These are phyloP conservation scores for Lachancea sp. DNA, from an alignment of 805 yeast genomes.

Conservation along the genomic window DNA sequence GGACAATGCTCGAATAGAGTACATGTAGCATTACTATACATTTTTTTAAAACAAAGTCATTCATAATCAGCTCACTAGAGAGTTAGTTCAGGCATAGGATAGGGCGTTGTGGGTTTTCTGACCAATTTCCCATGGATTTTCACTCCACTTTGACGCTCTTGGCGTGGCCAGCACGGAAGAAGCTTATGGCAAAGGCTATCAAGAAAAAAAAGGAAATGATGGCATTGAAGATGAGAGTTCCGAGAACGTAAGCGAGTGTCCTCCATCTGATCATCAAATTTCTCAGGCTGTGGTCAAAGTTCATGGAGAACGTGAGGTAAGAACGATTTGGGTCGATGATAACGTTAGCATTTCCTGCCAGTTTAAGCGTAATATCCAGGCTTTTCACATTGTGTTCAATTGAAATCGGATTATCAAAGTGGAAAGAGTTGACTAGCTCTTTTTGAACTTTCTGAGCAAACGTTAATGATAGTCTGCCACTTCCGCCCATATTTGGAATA, in stretches of 20 bases:
- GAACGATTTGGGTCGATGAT: slow-evolving; percentile 19
- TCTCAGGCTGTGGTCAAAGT: slow-evolving; percentile 26
- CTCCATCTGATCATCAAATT: slow-evolving; percentile 26
- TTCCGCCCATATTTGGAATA: slow-evolving; percentile 1
- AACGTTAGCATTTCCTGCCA: slow-evolving; percentile 8
- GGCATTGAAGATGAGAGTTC: slow-evolving; percentile 17
- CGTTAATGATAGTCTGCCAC: not conserved
- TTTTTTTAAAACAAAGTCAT: not conserved
- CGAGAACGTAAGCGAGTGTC: slow-evolving; percentile 21
- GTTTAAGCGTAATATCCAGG: slow-evolving; percentile 1
- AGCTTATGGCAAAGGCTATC: slow-evolving; percentile 15
- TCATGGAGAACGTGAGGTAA: slow-evolving; percentile 18
- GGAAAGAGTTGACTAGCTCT: slow-evolving; percentile 5
- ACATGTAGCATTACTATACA: slow-evolving; percentile 5
- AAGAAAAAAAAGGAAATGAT: slow-evolving; percentile 15
- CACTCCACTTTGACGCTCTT: not conserved
- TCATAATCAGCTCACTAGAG: no score
- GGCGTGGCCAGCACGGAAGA: slow-evolving; percentile 4
- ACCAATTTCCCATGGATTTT: no score
- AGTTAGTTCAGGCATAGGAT: no score
- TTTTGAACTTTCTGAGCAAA: slow-evolving; percentile 6
- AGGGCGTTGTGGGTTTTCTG: no score
- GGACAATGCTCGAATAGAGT: slow-evolving; percentile 5
- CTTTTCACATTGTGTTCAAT: slow-evolving; percentile 3
- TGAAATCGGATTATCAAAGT: slow-evolving; percentile 2